Percentiles rank a stretch among this genome's conserved stretches.
phyloP scores from a whole-genome alignment of 768 basidiomycete species.

The Fistulinella prunicolor region DNA sequence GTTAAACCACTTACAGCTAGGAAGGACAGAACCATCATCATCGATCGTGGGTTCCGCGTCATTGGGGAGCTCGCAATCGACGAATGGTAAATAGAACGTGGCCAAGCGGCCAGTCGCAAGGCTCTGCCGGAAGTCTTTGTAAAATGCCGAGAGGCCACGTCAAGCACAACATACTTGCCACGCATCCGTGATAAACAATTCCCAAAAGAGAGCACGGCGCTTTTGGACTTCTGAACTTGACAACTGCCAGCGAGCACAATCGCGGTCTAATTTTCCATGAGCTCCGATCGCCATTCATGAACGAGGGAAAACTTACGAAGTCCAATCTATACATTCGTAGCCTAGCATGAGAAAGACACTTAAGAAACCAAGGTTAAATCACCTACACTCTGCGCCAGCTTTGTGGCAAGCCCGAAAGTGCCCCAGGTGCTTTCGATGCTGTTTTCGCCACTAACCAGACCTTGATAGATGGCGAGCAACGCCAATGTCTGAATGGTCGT shows the following conservation, averaged over 20 bases:
- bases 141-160: background rate
- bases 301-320: conserved; percentile 48
- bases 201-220: conserved; percentile 69
- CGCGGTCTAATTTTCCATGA: conserved; percentile 53
- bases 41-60: conserved; percentile 58
- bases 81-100: conserved; percentile 65
- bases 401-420: conserved; percentile 61
- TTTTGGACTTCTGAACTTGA: conserved; percentile 64
- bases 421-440: conserved; percentile 71
- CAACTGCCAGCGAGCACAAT: conserved; percentile 69
- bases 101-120: conserved; percentile 68
- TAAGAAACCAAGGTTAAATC: background rate
- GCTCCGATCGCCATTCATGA: background rate
- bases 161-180: conserved; percentile 55
- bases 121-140: conserved; percentile 42
- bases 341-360: conserved; percentile 1
- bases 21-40: conserved; percentile 54
- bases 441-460: conserved; percentile 62
- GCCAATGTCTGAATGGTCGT: conserved; percentile 65
- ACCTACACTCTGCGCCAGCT: conserved; percentile 67
- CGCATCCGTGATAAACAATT: conserved; percentile 68
- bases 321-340: conserved; percentile 47
- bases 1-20: conserved; percentile 50
- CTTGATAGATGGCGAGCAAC: conserved; percentile 70
- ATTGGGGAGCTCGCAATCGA: conserved; percentile 67